Evolutionary conservation across 73 alveolate species (phyloP), one percentile per base, ranked within the genome.

Genomic region (Uronychia setigera): DNA sequence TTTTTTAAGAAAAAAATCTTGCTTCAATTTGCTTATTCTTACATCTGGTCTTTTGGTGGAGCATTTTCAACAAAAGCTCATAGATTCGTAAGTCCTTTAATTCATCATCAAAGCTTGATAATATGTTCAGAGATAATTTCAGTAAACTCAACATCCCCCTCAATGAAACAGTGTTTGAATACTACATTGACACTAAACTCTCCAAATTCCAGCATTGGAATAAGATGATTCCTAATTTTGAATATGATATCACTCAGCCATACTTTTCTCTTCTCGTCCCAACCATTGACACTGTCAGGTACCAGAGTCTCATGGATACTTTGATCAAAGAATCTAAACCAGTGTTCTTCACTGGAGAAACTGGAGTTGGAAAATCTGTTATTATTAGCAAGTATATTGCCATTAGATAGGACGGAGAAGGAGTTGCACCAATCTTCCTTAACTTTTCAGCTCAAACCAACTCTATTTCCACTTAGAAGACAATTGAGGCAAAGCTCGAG

Each of bases 281-380:
- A 30, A 98, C 99, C 9, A 91, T 93, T 58, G 99, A 98, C 80
- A 98, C 99, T 59, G 97, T 98, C 77, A 91, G 99, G 81, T 94
- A 96, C 89, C 86, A 99, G 0, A 91, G 93, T 87, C 93, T 96
- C 81, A 84, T 96, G 33, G 99, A 97, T 82, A 92, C 94, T 83
- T 92, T 94, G 35, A 90, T 97, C 57, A 78, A 91, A 80, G 92
- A 90, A 27, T 84, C 91, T 67, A 81, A 89, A 81, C 98, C 96
- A 77, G 94, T 97, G 1, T 96, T 96, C 96, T 96, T 97, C 28
- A 96, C 99, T 26, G 98, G 99, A 35, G 96, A 92, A 59, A 95
- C 99, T 60, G 99, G 99, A 31, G 97, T 98, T 0, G 99, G 99
- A n/a, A 97, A 97, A 84, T 90, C 98, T 34, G 96, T 97, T 27